Conservation (phyloP, 371 early-diverging fungal species). For the Haplosporangium sp. region DNA sequence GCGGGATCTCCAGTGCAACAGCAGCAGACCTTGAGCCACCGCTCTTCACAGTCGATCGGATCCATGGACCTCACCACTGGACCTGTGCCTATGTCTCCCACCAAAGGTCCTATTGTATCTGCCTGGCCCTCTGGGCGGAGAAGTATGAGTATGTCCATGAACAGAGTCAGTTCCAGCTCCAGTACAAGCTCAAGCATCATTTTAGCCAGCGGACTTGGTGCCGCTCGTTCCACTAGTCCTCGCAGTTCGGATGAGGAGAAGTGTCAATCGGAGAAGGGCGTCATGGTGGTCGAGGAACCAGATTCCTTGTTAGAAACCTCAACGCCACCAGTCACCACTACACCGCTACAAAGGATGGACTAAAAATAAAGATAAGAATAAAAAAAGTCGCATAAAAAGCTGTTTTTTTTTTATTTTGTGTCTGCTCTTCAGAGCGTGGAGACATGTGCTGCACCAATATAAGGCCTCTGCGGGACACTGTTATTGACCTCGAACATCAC, state of each 20-base stretch:
- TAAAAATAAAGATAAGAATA: too few species aligned
- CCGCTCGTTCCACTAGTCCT: constrained; percentile 13
- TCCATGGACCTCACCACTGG: constrained; percentile 1
- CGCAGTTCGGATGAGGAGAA: constrained; percentile 12
- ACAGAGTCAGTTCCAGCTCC: constrained; percentile 40
- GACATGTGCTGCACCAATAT: constrained; percentile 22
- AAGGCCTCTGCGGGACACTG: constrained; percentile 39
- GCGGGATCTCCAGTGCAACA: constrained; percentile 26
- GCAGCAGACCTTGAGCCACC: constrained; percentile 16
- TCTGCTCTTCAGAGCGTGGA: constrained; percentile 2
- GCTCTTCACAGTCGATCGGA: constrained; percentile 21
- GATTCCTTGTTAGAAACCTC: too few species aligned
- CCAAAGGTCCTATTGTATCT: constrained; percentile 1
- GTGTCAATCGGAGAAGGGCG: neutral
- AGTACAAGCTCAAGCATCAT: constrained; percentile 19
- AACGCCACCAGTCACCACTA: neutral
- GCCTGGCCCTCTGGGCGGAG: constrained; percentile 51
- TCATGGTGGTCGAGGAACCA: constrained; percentile 10
- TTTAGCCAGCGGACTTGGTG: constrained; percentile 12
- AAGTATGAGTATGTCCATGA: constrained; percentile 31
- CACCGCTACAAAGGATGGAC: too few species aligned
- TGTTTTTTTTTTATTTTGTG: too few species aligned
- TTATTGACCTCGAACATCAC: constrained; percentile 38
- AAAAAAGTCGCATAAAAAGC: too few species aligned
- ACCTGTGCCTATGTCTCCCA: constrained; percentile 30